phyloP scores from a whole-genome alignment of 2,329 filamentous ascomycete genomes.

The Phialocephala subalpina region DNA sequence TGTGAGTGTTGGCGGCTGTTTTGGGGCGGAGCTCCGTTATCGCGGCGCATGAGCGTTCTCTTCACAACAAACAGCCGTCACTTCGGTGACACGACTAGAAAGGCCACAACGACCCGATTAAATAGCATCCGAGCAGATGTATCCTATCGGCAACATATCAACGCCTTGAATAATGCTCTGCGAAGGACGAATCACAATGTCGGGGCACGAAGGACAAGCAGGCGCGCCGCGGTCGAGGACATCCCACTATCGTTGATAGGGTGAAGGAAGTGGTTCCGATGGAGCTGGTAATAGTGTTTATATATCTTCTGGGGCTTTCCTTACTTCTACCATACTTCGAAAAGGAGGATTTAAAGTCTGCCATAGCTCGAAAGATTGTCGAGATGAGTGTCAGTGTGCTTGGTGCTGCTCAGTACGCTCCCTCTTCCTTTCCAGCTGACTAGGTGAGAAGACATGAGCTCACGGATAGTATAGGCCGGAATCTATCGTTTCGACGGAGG shows the following conservation, averaged over 20 bases:
- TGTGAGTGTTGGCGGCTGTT: neutral
- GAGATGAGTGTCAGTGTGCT: constrained; percentile 3
- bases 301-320: neutral
- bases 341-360: neutral
- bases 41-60: neutral
- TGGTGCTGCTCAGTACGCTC: neutral
- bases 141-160: neutral
- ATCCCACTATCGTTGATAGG: constrained; percentile 1
- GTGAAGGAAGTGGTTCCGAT: neutral
- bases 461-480: constrained; percentile 29
- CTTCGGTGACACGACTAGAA: neutral
- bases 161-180: neutral
- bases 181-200: neutral
- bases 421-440: neutral
- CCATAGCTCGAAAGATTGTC: neutral
- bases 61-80: neutral
- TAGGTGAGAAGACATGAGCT: neutral
- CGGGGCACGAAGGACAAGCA: neutral
- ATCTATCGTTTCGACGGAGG: constrained; percentile 29
- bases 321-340: neutral
- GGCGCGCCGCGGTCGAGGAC: neutral
- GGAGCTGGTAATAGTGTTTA: neutral
- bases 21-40: neutral
- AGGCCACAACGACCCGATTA: neutral
- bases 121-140: neutral